Percentiles rank a stretch among this genome's conserved stretches.
phyloP scores from a whole-genome alignment of 306 rosid species.

The Quercus mongolica region DNA sequence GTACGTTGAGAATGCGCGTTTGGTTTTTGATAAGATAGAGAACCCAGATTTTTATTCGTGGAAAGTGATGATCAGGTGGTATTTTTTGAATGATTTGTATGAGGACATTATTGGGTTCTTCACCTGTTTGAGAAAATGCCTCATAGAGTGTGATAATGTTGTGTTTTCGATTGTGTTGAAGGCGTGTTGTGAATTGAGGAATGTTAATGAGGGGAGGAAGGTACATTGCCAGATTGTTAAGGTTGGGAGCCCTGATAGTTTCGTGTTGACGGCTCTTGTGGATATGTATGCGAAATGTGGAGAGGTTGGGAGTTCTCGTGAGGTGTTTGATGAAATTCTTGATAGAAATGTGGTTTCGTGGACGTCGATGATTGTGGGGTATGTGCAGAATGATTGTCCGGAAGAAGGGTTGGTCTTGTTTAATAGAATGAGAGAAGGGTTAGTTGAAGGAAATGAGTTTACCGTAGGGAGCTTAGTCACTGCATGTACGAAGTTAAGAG shows the following conservation, averaged over 20 bases:
- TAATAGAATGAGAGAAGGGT: constrained; percentile 62
- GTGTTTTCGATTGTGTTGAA: constrained; percentile 58
- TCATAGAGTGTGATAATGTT: constrained; percentile 31
- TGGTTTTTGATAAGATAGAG: constrained; percentile 51
- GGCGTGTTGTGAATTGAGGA: constrained; percentile 51
- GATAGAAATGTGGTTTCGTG: constrained; percentile 60
- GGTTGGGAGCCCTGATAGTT: constrained; percentile 39
- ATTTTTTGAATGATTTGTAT: constrained; percentile 50
- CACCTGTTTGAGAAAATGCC: constrained; percentile 30
- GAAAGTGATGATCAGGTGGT: constrained; percentile 71
- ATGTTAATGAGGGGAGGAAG: constrained; percentile 33
- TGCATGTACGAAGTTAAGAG: constrained; percentile 53
- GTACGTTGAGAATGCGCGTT: constrained; percentile 45
- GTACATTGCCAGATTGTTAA: constrained; percentile 58
- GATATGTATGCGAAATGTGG: constrained; percentile 58
- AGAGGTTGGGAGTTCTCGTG: constrained; percentile 20
- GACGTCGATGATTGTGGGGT: constrained; percentile 76
- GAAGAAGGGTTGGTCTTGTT: constrained; percentile 50
- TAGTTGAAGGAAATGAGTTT: constrained; percentile 49
- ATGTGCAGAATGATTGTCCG: constrained; percentile 64
- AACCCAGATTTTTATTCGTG: constrained; percentile 50
- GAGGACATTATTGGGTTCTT: constrained; percentile 40
- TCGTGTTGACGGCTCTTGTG: constrained; percentile 49
- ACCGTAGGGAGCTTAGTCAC: constrained; percentile 53
- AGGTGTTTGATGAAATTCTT: constrained; percentile 48